Percentiles rank a stretch among this genome's conserved stretches.
These are phyloP conservation scores for Neonectria hederae DNA, from an alignment of 2,329 filamentous ascomycete species.

Conservation along the genomic window DNA sequence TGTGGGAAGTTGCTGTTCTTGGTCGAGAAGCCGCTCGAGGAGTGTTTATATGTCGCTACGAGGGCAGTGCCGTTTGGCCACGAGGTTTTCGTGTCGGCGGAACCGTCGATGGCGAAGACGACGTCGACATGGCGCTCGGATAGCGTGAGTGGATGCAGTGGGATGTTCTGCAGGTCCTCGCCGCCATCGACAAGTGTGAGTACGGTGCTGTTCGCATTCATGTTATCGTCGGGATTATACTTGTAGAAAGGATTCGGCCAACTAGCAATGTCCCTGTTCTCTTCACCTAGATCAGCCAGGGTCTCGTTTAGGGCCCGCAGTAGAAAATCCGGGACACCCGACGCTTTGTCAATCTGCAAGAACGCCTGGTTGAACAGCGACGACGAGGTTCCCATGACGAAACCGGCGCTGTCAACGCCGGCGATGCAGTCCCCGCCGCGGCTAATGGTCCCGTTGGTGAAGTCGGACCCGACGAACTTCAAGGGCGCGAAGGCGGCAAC, in stretches of 20 bases:
- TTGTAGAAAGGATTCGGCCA: conserved; percentile 81
- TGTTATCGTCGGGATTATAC: conserved; percentile 69
- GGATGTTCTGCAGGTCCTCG: conserved; percentile 81
- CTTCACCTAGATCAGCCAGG: conserved; percentile 63
- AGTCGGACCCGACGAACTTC: conserved; percentile 77
- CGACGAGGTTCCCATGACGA: conserved; percentile 85
- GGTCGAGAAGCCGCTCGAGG: conserved; percentile 58
- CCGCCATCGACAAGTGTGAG: conserved; percentile 83
- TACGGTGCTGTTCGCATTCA: conserved; percentile 59
- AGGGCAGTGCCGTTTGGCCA: conserved; percentile 84
- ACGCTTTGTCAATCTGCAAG: conserved; percentile 59
- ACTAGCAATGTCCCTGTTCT: conserved; percentile 77
- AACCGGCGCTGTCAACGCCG: conserved; percentile 86
- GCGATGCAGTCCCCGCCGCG: conserved; percentile 70
- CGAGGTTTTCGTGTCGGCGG: conserved; percentile 72
- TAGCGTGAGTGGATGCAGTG: conserved; percentile 80
- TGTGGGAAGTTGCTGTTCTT: conserved; percentile 78
- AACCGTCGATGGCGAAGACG: conserved; percentile 82
- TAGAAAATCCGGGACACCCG: conserved; percentile 56
- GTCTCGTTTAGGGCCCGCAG: conserved; percentile 61
- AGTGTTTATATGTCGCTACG: conserved; percentile 78
- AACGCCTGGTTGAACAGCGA: conserved; percentile 86
- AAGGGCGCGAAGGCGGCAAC: conserved; percentile 76
- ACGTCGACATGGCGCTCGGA: conserved; percentile 78
- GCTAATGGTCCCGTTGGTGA: conserved; percentile 68